Conservation (phyloP, 345 rosid genomes). For the Lepidium didymum region DNA sequence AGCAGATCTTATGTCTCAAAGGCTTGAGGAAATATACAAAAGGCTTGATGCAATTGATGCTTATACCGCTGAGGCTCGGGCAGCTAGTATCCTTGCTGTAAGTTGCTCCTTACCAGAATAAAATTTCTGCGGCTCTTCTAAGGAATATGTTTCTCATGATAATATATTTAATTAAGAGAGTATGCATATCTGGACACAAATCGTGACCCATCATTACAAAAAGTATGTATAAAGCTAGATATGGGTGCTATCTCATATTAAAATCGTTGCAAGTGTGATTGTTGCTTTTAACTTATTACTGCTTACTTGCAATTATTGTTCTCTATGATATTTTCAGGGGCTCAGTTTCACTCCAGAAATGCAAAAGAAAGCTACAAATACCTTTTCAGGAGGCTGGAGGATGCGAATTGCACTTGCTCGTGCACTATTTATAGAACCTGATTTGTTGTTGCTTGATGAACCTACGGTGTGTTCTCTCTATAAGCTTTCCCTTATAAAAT, state of each 20-base stretch:
- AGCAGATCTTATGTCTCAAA: slow-evolving; percentile 54
- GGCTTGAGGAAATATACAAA: slow-evolving; percentile 90
- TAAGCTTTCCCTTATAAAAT: background rate
- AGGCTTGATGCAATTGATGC: slow-evolving; percentile 93
- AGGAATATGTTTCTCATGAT: background rate
- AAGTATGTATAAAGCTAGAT: no score
- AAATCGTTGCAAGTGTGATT: background rate
- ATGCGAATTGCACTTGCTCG: slow-evolving; percentile 99
- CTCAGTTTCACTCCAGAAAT: slow-evolving; percentile 93
- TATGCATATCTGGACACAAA: slow-evolving; percentile 8
- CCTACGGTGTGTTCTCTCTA: slow-evolving; percentile 60
- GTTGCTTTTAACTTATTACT: slow-evolving; percentile 3
- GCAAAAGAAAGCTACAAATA: slow-evolving; percentile 74
- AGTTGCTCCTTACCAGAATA: slow-evolving; percentile 22
- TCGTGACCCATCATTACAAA: no score
- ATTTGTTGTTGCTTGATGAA: slow-evolving; percentile 92
- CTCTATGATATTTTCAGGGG: slow-evolving; percentile 54
- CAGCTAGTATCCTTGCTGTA: slow-evolving; percentile 96
- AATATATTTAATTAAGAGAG: background rate
- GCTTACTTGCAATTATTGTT: background rate
- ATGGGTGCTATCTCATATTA: no score
- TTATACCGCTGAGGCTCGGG: slow-evolving; percentile 89
- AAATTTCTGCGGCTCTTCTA: background rate
- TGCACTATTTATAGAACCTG: slow-evolving; percentile 91
- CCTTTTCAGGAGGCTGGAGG: slow-evolving; percentile 99